Evolutionary conservation across 495 filamentous ascomycete genomes (phyloP).

Genomic region (Aspergillus sparsus): DNA sequence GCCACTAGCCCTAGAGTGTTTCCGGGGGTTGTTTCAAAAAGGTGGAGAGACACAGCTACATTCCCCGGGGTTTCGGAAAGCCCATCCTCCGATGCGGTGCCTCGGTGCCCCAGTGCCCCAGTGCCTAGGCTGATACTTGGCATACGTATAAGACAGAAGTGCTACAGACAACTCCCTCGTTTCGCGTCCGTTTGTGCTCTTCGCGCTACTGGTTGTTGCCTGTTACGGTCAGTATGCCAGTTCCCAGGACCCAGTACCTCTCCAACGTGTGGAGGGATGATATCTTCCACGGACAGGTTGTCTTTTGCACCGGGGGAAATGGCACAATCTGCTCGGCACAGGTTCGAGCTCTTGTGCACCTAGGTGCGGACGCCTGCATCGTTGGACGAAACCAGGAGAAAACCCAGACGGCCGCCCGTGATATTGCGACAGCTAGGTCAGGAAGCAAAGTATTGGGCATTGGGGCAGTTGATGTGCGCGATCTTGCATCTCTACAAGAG

Average conservation of each 20-base stretch:
- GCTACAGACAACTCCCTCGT: too few relatives aligned
- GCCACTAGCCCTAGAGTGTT: too few relatives aligned
- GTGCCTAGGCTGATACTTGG: too few relatives aligned
- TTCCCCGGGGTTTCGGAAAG: too few relatives aligned
- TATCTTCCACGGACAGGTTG: constrained; percentile 78
- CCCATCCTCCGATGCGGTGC: too few relatives aligned
- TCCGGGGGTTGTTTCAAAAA: too few relatives aligned
- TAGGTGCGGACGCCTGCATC: constrained; percentile 92
- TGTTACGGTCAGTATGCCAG: too few relatives aligned
- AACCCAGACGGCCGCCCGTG: constrained; percentile 74
- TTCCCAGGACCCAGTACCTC: constrained; percentile 54
- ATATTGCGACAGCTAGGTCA: constrained; percentile 73
- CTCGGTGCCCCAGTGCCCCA: too few relatives aligned
- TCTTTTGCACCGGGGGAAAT: constrained; percentile 94
- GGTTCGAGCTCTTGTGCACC: constrained; percentile 85
- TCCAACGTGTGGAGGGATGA: constrained; percentile 81
- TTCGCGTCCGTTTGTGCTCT: too few relatives aligned
- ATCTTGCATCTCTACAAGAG: constrained; percentile 63
- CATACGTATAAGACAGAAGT: too few relatives aligned
- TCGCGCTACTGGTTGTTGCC: too few relatives aligned
- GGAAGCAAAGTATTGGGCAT: constrained; percentile 88
- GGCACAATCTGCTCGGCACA: constrained; percentile 93
- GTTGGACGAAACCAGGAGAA: constrained; percentile 86
- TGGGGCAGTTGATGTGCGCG: constrained; percentile 80
- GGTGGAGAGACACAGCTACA: too few relatives aligned